phyloP scores from a whole-genome alignment of 129 eudicot genomes.

The Ambrosia artemisiifolia region DNA sequence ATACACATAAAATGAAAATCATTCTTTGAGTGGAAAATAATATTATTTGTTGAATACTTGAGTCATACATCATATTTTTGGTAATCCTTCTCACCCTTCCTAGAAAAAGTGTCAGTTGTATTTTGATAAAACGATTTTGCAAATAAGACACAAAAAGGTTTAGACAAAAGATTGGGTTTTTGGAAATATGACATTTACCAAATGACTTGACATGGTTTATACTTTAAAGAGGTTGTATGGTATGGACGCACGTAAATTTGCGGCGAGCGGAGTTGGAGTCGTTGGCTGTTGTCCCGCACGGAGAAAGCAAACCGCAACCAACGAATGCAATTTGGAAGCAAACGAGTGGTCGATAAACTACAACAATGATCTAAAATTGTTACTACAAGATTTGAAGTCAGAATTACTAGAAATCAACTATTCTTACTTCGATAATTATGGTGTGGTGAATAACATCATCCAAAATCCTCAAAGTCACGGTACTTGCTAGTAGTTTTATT shows the following conservation, averaged over 20 bases:
- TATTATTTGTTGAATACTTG: too few species aligned
- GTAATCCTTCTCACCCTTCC: too few species aligned
- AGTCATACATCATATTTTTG: too few species aligned
- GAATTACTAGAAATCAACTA: slow-evolving; percentile 47
- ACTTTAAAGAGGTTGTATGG: slow-evolving; percentile 44
- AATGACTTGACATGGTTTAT: neutral
- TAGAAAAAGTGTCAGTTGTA: neutral
- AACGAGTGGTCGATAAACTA: slow-evolving; percentile 58
- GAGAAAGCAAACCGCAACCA: slow-evolving; percentile 35
- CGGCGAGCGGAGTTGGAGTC: slow-evolving; percentile 40
- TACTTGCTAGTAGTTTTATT: slow-evolving; percentile 14
- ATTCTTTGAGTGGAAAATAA: too few species aligned
- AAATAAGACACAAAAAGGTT: neutral
- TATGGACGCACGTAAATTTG: slow-evolving; percentile 63
- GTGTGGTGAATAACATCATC: slow-evolving; percentile 37
- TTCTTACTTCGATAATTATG: slow-evolving; percentile 52
- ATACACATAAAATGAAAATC: neutral
- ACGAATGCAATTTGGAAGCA: slow-evolving; percentile 40
- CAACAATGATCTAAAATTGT: slow-evolving; percentile 36
- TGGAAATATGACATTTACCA: neutral
- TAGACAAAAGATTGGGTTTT: neutral
- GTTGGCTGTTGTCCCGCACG: slow-evolving; percentile 63
- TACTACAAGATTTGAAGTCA: slow-evolving; percentile 32
- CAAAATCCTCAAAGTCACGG: slow-evolving; percentile 59
- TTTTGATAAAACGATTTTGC: neutral